phyloP scores from a whole-genome alignment of 768 basidiomycete genomes.

The Clavulina sp. region DNA sequence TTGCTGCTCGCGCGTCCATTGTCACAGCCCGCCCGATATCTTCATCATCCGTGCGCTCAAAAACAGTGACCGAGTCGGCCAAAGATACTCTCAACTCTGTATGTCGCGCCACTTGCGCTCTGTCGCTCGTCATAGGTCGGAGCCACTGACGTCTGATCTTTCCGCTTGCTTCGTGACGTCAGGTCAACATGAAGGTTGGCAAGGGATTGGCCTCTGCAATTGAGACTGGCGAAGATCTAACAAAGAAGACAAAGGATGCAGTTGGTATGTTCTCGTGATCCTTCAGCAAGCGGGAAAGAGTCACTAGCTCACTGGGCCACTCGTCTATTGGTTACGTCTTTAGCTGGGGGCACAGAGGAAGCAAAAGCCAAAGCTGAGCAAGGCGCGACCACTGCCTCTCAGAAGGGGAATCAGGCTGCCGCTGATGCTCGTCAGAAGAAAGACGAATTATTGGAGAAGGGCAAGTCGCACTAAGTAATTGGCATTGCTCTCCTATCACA shows the following conservation, averaged over 20 bases:
- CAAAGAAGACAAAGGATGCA: not conserved
- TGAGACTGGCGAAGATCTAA: not conserved
- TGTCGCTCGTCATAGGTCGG: not conserved
- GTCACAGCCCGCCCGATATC: not conserved
- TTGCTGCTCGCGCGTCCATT: not conserved
- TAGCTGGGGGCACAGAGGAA: not conserved
- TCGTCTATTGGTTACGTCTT: not conserved
- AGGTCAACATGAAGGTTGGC: constrained; percentile 2
- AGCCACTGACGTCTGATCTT: not conserved
- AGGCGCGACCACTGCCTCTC: not conserved
- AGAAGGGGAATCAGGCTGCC: not conserved
- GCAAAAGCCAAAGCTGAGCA: not conserved
- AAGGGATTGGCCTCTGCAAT: constrained; percentile 2
- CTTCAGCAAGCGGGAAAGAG: not conserved
- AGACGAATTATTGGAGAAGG: not conserved
- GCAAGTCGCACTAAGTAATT: not conserved
- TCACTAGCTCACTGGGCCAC: not conserved
- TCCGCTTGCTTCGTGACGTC: not conserved
- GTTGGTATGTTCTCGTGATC: not conserved
- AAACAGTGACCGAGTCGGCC: not conserved
- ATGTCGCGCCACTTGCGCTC: too few species aligned
- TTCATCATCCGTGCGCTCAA: not conserved
- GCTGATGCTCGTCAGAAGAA: not conserved
- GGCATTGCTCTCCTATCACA: too few species aligned
- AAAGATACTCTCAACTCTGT: not conserved